Base-by-base conservation (phyloP, 140 eudicot genomes). In the Erigeron philadelphicus region DNA sequence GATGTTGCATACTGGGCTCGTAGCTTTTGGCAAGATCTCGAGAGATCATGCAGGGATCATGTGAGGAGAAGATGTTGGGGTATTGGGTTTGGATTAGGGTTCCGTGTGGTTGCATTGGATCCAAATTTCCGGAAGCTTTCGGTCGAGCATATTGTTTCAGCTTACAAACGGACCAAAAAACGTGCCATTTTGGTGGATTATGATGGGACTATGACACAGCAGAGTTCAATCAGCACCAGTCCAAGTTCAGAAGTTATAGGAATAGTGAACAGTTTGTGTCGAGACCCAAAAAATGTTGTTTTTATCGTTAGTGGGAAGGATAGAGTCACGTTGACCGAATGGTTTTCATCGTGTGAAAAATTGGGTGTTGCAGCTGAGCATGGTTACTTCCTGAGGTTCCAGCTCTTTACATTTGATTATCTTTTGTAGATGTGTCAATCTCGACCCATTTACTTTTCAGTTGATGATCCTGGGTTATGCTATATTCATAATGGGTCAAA, bases 1-100 rank as follows among this genome's bases (percentile, higher is more conserved):
- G 94, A 90, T 74, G 97, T 90, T 47, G 94, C 93, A 2, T 90
- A 87, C 64, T 90, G 95, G 97, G 95, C 97, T 2, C 86, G 79
- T 5, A 85, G 93, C 71, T 90, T 90, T 72, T 78, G 87, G 88
- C 90, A 85, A 66, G 97, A 90, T 82, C 88, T 90, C 9, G 95
- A 90, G 49, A 80, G 97, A 71, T 88, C 95, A 0, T 90, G 97
- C 56, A 66, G 94, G 71, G 97, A 87, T 40, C 97, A 90, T 57
- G 83, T 81, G 69, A 78, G 88, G 78, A 87, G 94, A 72, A 85
- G 93, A 76, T 87, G 97, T 63, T 90, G 95, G 94, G 95, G 97
- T 15, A 90, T 90, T 13, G 97, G 97, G 15, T 90, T 90, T 77
- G 97, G 97, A 64, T 80, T 90, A 47, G 97, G 95, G 11, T 90